phyloP scores from a whole-genome alignment of 2,329 filamentous ascomycete species.

The Aspergillus glaucus region DNA sequence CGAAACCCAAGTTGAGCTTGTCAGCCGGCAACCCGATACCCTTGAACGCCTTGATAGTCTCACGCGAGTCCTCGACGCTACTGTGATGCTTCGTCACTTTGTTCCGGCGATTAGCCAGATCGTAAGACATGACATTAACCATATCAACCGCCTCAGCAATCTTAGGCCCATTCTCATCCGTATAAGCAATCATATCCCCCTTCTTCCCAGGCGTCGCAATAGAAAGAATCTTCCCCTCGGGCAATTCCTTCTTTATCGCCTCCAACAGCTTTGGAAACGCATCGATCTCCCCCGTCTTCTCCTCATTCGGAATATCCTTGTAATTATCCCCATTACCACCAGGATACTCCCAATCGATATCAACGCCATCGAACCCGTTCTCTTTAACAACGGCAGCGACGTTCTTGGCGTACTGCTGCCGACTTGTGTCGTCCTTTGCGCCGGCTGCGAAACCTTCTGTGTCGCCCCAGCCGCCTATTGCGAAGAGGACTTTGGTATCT shows the following conservation, averaged over 20 bases:
- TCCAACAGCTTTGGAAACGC: slow-evolving; percentile 57
- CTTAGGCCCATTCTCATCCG: slow-evolving; percentile 47
- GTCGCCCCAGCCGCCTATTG: slow-evolving; percentile 71
- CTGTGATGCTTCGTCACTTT: slow-evolving; percentile 59
- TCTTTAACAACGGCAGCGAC: slow-evolving; percentile 56
- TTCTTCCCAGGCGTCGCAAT: slow-evolving; percentile 60
- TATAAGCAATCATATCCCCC: slow-evolving; percentile 64
- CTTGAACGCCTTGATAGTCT: slow-evolving; percentile 54
- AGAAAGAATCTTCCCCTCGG: slow-evolving; percentile 55
- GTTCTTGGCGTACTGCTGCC: slow-evolving; percentile 57
- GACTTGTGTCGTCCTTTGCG: slow-evolving; percentile 46
- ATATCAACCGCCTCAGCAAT: slow-evolving; percentile 59
- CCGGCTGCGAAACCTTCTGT: slow-evolving; percentile 56
- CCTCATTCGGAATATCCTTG: slow-evolving; percentile 53
- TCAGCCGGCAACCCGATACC: slow-evolving; percentile 48
- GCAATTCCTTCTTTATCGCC: slow-evolving; percentile 54
- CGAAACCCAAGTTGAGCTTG: slow-evolving; percentile 61
- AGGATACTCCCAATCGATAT: slow-evolving; percentile 63
- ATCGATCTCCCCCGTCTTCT: slow-evolving; percentile 55
- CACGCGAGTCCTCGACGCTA: slow-evolving; percentile 51
- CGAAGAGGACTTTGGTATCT: slow-evolving; percentile 59
- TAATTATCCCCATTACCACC: slow-evolving; percentile 65
- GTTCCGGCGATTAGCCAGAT: slow-evolving; percentile 65
- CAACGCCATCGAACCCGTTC: slow-evolving; percentile 60
- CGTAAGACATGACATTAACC: slow-evolving; percentile 67